A percentile compares a stretch with the other conserved stretches of the same genome.
Evolutionary conservation across 2,329 filamentous ascomycete genomes (phyloP).

Genomic region (Aureobasidium namibiae): DNA sequence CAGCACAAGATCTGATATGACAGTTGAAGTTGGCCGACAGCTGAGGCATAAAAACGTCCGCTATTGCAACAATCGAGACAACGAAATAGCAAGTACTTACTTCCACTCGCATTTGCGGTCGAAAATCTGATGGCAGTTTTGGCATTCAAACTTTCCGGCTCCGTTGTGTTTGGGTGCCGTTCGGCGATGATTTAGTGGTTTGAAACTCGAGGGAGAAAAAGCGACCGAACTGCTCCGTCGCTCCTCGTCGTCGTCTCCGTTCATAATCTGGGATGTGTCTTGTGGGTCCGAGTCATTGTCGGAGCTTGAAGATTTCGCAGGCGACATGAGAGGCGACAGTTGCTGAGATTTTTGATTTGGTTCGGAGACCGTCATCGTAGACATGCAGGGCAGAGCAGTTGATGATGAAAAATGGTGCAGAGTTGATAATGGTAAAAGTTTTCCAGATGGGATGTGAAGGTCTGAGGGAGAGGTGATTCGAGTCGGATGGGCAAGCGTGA

Average conservation of each 20-base stretch:
- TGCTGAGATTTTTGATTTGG: neutral
- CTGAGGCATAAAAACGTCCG: too few relatives aligned
- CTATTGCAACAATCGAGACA: neutral
- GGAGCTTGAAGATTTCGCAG: constrained; percentile 1
- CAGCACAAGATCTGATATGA: neutral
- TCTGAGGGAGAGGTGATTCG: neutral
- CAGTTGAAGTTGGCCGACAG: neutral
- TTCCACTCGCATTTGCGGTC: constrained; percentile 87
- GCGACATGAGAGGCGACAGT: constrained; percentile 5
- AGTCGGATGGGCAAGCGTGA: neutral
- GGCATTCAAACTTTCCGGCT: constrained; percentile 5
- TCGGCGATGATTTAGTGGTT: neutral
- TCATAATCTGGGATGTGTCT: neutral
- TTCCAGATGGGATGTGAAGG: neutral
- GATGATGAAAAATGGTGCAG: neutral
- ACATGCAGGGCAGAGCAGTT: neutral
- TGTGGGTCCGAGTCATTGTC: neutral
- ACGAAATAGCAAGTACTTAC: constrained; percentile 45
- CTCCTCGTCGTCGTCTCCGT: neutral
- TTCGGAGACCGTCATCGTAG: neutral
- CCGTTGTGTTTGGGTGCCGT: neutral
- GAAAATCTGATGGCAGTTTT: constrained; percentile 42
- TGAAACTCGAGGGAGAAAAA: neutral
- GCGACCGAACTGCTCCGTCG: neutral
- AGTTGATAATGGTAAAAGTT: neutral